These are phyloP conservation scores for Amphicarpaea edgeworthii DNA, from an alignment of 306 rosid species.

Conservation along the genomic window DNA sequence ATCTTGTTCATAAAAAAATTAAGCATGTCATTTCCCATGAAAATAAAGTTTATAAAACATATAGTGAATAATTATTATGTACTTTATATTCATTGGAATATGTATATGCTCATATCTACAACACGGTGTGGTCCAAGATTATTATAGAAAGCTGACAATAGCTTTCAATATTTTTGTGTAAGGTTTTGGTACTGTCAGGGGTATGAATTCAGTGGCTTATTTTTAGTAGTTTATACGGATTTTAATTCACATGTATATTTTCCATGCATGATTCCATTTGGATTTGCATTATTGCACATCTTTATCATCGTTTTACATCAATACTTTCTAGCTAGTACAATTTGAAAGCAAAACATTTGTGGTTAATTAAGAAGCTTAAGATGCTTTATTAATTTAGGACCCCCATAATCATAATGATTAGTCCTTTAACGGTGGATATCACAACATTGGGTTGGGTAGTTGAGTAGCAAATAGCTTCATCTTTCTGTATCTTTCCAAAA, in stretches of 20 bases:
- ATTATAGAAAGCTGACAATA: slow-evolving; percentile 45
- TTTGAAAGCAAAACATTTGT: slow-evolving; percentile 39
- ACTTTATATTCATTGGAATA: not conserved
- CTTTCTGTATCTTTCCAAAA: slow-evolving; percentile 53
- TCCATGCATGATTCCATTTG: slow-evolving; percentile 24
- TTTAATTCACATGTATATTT: slow-evolving; percentile 35
- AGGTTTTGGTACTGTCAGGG: slow-evolving; percentile 37
- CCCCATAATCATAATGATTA: slow-evolving; percentile 55
- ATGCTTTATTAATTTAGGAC: slow-evolving; percentile 56
- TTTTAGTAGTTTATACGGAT: slow-evolving; percentile 45
- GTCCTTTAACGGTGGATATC: slow-evolving; percentile 59
- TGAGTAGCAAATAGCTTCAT: slow-evolving; percentile 68
- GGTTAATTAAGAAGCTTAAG: slow-evolving; percentile 57
- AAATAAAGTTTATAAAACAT: not conserved
- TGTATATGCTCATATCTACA: too few species aligned
- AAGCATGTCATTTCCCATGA: not conserved
- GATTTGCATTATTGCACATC: slow-evolving; percentile 53
- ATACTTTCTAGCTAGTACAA: slow-evolving; percentile 27
- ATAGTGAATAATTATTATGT: too few species aligned
- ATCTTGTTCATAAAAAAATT: too few species aligned
- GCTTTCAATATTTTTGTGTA: slow-evolving; percentile 23
- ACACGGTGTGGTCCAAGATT: too few species aligned
- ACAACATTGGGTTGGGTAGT: slow-evolving; percentile 74
- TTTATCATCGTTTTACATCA: slow-evolving; percentile 40
- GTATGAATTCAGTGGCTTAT: slow-evolving; percentile 37